These are phyloP conservation scores for Pseudocohnilembus persalinus DNA, from an alignment of 169 alveolate genomes.

Conservation along the genomic window DNA sequence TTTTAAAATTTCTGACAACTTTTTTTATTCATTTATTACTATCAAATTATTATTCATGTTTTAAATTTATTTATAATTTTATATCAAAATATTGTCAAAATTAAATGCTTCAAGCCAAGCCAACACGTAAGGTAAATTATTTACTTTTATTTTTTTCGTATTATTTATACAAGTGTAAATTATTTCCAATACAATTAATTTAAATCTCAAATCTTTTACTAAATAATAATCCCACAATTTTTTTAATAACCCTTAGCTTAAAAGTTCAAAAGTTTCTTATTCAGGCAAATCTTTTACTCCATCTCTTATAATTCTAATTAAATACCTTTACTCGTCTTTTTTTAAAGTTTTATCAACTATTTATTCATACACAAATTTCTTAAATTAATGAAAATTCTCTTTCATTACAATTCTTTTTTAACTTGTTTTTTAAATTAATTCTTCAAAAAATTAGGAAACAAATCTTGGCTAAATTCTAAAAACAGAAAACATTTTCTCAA, in stretches of 20 bases:
- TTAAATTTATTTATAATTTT: no score
- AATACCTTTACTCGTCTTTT: neutral
- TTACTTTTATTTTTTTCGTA: neutral
- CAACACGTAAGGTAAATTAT: neutral
- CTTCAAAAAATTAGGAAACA: neutral
- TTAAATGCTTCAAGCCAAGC: neutral
- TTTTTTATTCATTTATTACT: no score
- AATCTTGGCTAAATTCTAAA: neutral
- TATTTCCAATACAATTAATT: neutral
- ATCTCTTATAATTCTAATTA: neutral
- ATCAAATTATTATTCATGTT: no score
- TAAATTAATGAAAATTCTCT: neutral
- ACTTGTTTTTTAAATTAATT: neutral
- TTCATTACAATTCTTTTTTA: neutral
- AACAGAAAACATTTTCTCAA: neutral
- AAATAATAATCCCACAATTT: neutral
- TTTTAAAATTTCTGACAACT: no score
- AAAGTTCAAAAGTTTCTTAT: no score
- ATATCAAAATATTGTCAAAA: no score
- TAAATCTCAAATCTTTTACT: neutral
- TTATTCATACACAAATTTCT: neutral
- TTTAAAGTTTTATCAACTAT: neutral
- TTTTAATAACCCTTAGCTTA: no score
- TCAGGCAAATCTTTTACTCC: neutral
- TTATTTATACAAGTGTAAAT: no score